Evolutionary conservation across 2,329 filamentous ascomycete species (phyloP), one percentile per base, ranked within the genome.

Genomic region (Colletotrichum horii): DNA sequence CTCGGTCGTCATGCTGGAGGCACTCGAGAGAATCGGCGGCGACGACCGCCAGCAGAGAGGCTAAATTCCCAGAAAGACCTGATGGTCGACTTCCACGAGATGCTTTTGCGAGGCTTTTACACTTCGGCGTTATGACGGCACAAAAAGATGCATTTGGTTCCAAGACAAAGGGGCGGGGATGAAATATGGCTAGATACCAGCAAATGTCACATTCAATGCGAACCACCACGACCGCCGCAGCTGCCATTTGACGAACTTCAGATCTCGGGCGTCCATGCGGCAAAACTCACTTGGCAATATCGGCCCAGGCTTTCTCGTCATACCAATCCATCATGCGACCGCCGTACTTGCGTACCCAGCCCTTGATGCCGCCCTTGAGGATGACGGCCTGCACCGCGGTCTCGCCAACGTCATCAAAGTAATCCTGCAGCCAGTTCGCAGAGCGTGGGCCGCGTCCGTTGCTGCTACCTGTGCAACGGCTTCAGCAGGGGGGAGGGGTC

Each of bases 1-100:
- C 87, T 98, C 96, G 3, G 96, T 99, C 30, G 96, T 99, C 71
- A 98, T 99, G 96, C 91, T 99, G 71, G 97, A 99, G 87, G 95
- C 93, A 12, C 85, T 95, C 74, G 91, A 93, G 83, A 88, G 93
- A 81, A 93, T 94, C 79, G 91, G 91, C 77, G 91, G 91, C 75
- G 90, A 91, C 81, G 90, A 93, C 78, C 85, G 87, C 76, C 76
- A 85, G 79, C 81, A 81, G 56, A 71, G 84, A 24, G 70, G 43
- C n/a, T 52, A 52, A n/a, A 70, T 26, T 38, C 15, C 7, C 30
- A 36, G n/a, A 15, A 34, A 34, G 8, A 15, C n/a, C 34, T 16
- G 24, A 70, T 48, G 58, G 48, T 73, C 62, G 38, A 65, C 22
- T 73, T 73, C 68, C 48, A 66, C 36, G 36, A 70, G 36, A 76